Evolutionary conservation across 2,329 filamentous ascomycete genomes (phyloP), one percentile per base, ranked within the genome.

Genomic region (Sclerotinia spermophila): DNA sequence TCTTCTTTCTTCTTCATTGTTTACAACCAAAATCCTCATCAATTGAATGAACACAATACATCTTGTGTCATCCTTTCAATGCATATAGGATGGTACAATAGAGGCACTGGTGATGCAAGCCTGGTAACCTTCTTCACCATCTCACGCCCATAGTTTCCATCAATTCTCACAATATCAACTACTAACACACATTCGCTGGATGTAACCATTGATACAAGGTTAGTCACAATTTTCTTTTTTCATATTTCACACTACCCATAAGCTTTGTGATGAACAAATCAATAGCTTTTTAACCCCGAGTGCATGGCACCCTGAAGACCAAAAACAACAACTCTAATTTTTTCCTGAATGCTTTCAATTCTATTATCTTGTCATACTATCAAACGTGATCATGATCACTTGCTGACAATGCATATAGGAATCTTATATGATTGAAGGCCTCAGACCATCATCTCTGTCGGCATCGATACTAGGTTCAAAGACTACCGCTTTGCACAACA

Each of bases 321-420:
- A 79, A 78, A 62, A 79, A 80, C 73, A 78, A 80, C 78, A 79
- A 69, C 79, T 81, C 79, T 81, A 81, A 81, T 81, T 81, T 81
- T 81, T 81, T 81, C 78, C 78, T 81, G 79, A 81, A 65, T 72
- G 72, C 73, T 72, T 68, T 62, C 56, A 67, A 67, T 70, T 40
- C 56, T 51, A 40, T 66, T 55, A 40, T 73, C 27, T 69, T 82
- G 84, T 88, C 86, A 84, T 81, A 84, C 78, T 83, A 82, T 13
- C 45, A 35, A 66, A 38, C 35, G 68, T 40, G 58, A 64, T 67
- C 27, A 42, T 51, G 42, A 69, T 38, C 81, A 79, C 78, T 79
- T 78, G 78, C 84, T 87, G 84, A 88, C 86, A 86, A 88, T 81
- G 80, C 76, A 76, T 80, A 78, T 82, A 84, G 82, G 86, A 85